These are phyloP conservation scores for Beauveria scarabaeidicola DNA, from an alignment of 2,329 filamentous ascomycete genomes.

Conservation along the genomic window DNA sequence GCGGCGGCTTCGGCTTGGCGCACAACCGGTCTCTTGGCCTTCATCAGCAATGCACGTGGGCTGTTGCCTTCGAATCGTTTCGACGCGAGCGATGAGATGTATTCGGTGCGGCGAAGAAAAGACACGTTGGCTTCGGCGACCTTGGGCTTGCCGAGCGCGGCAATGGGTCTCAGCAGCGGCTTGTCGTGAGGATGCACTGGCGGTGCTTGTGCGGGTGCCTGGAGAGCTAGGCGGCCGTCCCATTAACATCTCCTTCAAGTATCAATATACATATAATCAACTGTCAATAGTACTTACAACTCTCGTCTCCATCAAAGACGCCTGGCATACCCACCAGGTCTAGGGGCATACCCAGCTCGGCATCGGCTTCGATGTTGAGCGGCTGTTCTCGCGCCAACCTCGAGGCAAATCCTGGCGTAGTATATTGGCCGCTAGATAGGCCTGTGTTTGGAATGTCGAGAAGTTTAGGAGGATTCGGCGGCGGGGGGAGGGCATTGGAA, in stretches of 20 bases:
- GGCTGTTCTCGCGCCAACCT: slow-evolving; percentile 85
- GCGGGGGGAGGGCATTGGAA: slow-evolving; percentile 89
- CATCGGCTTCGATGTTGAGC: slow-evolving; percentile 93
- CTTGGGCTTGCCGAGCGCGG: slow-evolving; percentile 77
- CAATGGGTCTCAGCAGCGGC: slow-evolving; percentile 71
- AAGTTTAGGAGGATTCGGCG: slow-evolving; percentile 89
- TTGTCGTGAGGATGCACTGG: slow-evolving; percentile 76
- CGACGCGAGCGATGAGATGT: slow-evolving; percentile 61
- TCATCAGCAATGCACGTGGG: slow-evolving; percentile 28
- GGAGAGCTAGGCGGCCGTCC: slow-evolving; percentile 54
- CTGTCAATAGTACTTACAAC: slow-evolving; percentile 50
- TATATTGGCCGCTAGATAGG: slow-evolving; percentile 78
- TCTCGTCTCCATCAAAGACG: slow-evolving; percentile 90
- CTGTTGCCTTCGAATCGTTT: slow-evolving; percentile 42
- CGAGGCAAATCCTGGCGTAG: slow-evolving; percentile 81
- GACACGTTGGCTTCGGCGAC: slow-evolving; percentile 71
- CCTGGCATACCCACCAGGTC: slow-evolving; percentile 92
- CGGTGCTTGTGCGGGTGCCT: slow-evolving; percentile 63
- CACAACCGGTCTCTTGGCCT: slow-evolving; percentile 26
- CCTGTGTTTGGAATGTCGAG: slow-evolving; percentile 95
- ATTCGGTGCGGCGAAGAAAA: slow-evolving; percentile 92
- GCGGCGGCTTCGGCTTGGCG: slow-evolving; percentile 50
- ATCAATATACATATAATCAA: background rate
- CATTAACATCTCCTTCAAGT: slow-evolving; percentile 12
- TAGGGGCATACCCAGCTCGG: slow-evolving; percentile 94